Evolutionary conservation across 352 stramenopile genomes (phyloP).

Genomic region (Pythium plurisporium): DNA sequence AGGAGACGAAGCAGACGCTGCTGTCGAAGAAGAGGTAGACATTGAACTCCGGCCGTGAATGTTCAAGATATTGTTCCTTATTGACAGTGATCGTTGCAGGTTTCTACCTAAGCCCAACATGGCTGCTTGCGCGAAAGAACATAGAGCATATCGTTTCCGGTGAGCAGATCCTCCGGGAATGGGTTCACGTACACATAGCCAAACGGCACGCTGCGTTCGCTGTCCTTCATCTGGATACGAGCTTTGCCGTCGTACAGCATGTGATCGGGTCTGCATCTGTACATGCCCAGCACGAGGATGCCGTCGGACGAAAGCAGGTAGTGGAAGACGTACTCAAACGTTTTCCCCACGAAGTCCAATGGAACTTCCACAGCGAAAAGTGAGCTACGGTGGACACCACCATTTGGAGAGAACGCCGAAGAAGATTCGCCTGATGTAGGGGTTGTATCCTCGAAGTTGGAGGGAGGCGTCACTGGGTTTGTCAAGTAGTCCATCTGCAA

Average conservation of each 20-base stretch:
- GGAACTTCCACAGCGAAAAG: conserved; percentile 80
- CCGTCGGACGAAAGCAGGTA: conserved; percentile 76
- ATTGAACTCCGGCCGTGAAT: not conserved
- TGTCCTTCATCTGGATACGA: conserved; percentile 55
- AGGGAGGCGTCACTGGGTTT: conserved; percentile 20
- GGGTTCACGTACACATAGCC: conserved; percentile 85
- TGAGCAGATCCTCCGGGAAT: conserved; percentile 65
- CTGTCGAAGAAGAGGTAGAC: not conserved
- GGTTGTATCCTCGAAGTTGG: conserved; percentile 8
- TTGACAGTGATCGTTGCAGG: not conserved
- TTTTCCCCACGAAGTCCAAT: conserved; percentile 72
- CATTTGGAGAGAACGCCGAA: conserved; percentile 25
- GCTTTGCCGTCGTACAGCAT: conserved; percentile 26
- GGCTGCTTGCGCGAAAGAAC: conserved; percentile 80
- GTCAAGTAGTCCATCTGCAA: conserved; percentile 34
- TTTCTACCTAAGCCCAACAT: conserved; percentile 40
- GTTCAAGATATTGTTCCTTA: conserved; percentile 1
- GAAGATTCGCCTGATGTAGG: conserved; percentile 32
- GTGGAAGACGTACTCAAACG: conserved; percentile 82
- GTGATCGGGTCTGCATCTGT: conserved; percentile 62
- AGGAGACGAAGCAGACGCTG: not conserved
- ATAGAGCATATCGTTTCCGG: conserved; percentile 80
- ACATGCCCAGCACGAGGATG: conserved; percentile 73
- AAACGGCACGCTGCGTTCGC: conserved; percentile 66
- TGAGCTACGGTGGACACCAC: conserved; percentile 55